Base-by-base conservation (phyloP, 805 yeast genomes). In the Myxozyma sirexii region DNA sequence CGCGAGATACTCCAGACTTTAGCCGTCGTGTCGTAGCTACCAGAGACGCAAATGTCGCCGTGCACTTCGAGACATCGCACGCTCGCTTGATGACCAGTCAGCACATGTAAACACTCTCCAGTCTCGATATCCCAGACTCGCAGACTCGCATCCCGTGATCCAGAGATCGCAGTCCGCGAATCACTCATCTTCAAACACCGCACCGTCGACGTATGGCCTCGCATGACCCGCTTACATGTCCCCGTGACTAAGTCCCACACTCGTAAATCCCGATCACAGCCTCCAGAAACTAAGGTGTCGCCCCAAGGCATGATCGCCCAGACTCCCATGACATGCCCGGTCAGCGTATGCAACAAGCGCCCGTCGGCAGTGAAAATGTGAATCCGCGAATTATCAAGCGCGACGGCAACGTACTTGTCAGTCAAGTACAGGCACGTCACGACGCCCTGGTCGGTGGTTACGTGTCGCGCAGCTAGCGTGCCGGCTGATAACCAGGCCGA, bases 281-380 rank as follows among this genome's bases (percentile, higher is more conserved):
- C 90, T 38, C 98, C 98, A 37, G 96, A 86, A 21, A 93, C 97
- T 65, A 93, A 82, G 68, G 93, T 87, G 70, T 91, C 84, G 44
- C 96, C 97, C 75, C 87, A 90, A 1, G 97, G 90, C 44, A 92
- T 87, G 61, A 94, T 86, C 31, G 96, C 92, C 97, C 98, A 93
- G 13, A 94, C 97, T 42, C 98, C 99, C 80, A 91, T 97, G 53
- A 94, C 90, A 72, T 94, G 99, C 4, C 99, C 99, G 75, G 90
- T 90, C 70, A 93, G 96, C 0, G 97, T 91, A 63, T 97, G 79
- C n/a, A 92, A 67, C 51, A 76, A 68, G 47, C 71, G 65, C 37
- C 80, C 80, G 60, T 72, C 76, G 51, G 68, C 70, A 38, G 72
- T 66, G 65, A 80, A 75, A 26, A 79, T 76, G 53, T 76, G 77